phyloP scores from a whole-genome alignment of 2,329 filamentous ascomycete species.

The Aurifilum marmelostoma region DNA sequence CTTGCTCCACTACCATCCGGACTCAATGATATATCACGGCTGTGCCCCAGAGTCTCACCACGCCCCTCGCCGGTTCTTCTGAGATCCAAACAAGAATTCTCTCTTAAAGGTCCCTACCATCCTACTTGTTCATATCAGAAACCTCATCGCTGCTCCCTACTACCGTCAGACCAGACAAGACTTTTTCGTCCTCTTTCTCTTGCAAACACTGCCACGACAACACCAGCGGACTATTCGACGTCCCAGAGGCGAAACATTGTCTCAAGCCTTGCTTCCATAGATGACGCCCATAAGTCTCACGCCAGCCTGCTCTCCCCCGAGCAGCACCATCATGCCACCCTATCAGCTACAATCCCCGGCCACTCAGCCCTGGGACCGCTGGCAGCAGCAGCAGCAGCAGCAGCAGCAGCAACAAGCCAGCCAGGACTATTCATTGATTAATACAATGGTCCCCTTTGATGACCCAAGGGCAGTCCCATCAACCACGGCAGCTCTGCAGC shows the following conservation, averaged over 20 bases:
- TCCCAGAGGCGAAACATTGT: conserved; percentile 13
- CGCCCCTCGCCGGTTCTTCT: conserved; percentile 21
- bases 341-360: conserved; percentile 50
- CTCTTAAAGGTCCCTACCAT: not conserved
- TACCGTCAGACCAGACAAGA: not conserved
- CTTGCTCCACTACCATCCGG: conserved; percentile 13
- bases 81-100: conserved; percentile 11
- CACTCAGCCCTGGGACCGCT: conserved; percentile 57
- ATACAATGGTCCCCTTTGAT: conserved; percentile 55
- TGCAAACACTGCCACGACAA: not conserved
- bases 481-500: conserved; percentile 45
- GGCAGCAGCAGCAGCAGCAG: conserved; percentile 57
- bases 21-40: conserved; percentile 26
- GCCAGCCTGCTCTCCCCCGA: conserved; percentile 32
- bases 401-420: conserved; percentile 52
- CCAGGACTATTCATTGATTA: conserved; percentile 53
- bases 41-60: conserved; percentile 26
- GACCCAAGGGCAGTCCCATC: conserved; percentile 45
- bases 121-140: not conserved
- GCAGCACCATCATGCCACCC: conserved; percentile 47
- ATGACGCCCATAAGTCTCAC: conserved; percentile 17
- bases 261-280: not conserved
- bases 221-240: not conserved
- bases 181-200: not conserved
- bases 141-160: not conserved